Evolutionary conservation across 2,329 filamentous ascomycete genomes (phyloP).

Genomic region (Nemania sp.): DNA sequence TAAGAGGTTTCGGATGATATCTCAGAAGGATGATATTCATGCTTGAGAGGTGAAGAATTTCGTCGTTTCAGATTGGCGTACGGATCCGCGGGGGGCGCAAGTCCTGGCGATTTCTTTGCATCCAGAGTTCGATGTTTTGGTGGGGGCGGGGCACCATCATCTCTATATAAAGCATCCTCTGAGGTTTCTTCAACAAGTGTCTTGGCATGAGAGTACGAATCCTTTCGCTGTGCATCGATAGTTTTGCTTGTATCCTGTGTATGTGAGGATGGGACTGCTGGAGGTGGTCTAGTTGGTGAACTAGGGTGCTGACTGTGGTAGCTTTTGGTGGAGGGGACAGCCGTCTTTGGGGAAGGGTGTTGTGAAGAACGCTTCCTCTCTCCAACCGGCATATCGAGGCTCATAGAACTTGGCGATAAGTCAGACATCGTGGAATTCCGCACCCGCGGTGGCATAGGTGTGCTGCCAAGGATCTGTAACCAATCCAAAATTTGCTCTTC

Average conservation of each 20-base stretch:
- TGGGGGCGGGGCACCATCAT: slow-evolving; percentile 60
- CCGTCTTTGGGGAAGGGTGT: slow-evolving; percentile 27
- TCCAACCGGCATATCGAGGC: slow-evolving; percentile 45
- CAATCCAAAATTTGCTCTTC: slow-evolving; percentile 82
- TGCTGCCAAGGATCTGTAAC: slow-evolving; percentile 73
- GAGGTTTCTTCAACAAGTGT: slow-evolving; percentile 41
- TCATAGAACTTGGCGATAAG: slow-evolving; percentile 31
- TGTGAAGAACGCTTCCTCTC: slow-evolving; percentile 39
- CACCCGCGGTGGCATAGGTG: slow-evolving; percentile 52
- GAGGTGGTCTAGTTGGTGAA: slow-evolving; percentile 37
- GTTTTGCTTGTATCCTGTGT: slow-evolving; percentile 19
- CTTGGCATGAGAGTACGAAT: slow-evolving; percentile 44
- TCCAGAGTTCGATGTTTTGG: slow-evolving; percentile 55
- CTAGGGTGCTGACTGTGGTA: slow-evolving; percentile 40
- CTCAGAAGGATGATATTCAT: slow-evolving; percentile 90
- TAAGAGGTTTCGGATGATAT: slow-evolving; percentile 52
- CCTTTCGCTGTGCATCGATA: slow-evolving; percentile 41
- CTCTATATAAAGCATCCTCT: slow-evolving; percentile 46
- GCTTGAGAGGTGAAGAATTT: slow-evolving; percentile 90
- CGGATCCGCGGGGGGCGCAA: slow-evolving; percentile 52
- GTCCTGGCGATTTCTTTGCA: slow-evolving; percentile 45
- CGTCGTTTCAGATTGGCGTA: slow-evolving; percentile 63
- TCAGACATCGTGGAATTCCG: slow-evolving; percentile 39
- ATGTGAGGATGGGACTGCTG: slow-evolving; percentile 38
- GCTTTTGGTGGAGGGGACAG: slow-evolving; percentile 36